phyloP scores from a whole-genome alignment of 495 filamentous ascomycete genomes.

The Penicillium paxilli region DNA sequence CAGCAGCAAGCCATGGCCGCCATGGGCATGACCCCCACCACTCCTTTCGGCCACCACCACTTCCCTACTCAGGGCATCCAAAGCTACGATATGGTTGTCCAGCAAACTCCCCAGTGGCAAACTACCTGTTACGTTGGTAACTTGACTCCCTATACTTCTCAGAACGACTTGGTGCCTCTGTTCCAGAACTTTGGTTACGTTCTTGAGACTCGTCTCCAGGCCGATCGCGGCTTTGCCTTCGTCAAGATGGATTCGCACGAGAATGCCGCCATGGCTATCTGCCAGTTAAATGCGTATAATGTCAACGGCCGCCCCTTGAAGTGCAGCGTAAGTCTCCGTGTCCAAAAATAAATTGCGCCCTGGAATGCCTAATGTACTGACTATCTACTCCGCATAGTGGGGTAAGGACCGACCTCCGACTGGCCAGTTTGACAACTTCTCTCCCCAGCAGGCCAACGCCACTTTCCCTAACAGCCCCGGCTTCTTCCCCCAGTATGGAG shows the following conservation, averaged over 20 bases:
- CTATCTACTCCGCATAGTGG: conserved; percentile 61
- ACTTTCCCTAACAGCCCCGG: conserved; percentile 71
- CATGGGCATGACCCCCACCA: conserved; percentile 98
- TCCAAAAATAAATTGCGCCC: not conserved
- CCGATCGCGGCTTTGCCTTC: conserved; percentile 96
- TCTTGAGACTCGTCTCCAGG: conserved; percentile 95
- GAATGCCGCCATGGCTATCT: conserved; percentile 98
- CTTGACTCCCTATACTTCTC: conserved; percentile 94
- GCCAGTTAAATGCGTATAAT: conserved; percentile 93
- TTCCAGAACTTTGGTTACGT: conserved; percentile 99
- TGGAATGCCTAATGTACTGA: conserved; percentile 21
- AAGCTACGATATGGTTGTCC: conserved; percentile 96
- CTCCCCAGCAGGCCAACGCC: conserved; percentile 61
- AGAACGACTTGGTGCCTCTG: conserved; percentile 90
- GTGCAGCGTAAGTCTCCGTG: conserved; percentile 79
- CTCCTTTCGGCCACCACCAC: conserved; percentile 94
- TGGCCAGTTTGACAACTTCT: conserved; percentile 78
- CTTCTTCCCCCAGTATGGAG: conserved; percentile 90
- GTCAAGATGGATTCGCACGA: conserved; percentile 99
- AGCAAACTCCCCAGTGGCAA: conserved; percentile 98
- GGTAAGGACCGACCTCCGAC: conserved; percentile 97
- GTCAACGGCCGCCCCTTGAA: conserved; percentile 97
- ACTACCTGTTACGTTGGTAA: conserved; percentile 99
- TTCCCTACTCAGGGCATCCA: conserved; percentile 96
- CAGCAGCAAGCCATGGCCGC: conserved; percentile 96